These are phyloP conservation scores for Anacardium occidentale DNA, from an alignment of 345 rosid genomes.

Conservation along the genomic window DNA sequence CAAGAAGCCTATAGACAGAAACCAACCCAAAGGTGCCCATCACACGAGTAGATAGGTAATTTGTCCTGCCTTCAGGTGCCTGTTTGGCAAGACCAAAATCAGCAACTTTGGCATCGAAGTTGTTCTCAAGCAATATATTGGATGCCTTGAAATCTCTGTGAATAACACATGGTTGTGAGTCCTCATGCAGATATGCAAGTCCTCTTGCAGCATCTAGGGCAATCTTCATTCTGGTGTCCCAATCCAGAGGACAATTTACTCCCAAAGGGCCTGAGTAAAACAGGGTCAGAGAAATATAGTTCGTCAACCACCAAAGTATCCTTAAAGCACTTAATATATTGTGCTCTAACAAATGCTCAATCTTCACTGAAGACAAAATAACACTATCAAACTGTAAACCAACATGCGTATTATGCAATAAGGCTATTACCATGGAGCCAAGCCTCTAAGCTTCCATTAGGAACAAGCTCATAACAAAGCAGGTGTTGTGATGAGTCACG, in stretches of 20 bases:
- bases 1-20: constrained; percentile 13
- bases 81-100: constrained; percentile 99
- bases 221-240: constrained; percentile 99
- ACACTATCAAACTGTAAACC: constrained; percentile 7
- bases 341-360: background rate
- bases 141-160: constrained; percentile 99
- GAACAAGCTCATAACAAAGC: constrained; percentile 95
- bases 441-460: constrained; percentile 95
- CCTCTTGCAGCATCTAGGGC: constrained; percentile 99
- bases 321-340: background rate
- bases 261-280: constrained; percentile 80
- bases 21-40: constrained; percentile 99
- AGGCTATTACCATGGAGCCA: constrained; percentile 89
- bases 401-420: background rate
- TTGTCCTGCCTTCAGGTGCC: constrained; percentile 98
- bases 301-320: constrained; percentile 5
- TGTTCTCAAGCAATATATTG: constrained; percentile 91
- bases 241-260: constrained; percentile 85
- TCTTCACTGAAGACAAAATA: constrained; percentile 5
- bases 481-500: constrained; percentile 91
- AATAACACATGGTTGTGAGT: constrained; percentile 96
- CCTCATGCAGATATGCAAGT: constrained; percentile 95
- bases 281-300: constrained; percentile 10
- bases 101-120: constrained; percentile 94
- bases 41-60: constrained; percentile 92